These are phyloP conservation scores for Exophiala spinifera DNA, from an alignment of 2,329 filamentous ascomycete species.

Conservation along the genomic window DNA sequence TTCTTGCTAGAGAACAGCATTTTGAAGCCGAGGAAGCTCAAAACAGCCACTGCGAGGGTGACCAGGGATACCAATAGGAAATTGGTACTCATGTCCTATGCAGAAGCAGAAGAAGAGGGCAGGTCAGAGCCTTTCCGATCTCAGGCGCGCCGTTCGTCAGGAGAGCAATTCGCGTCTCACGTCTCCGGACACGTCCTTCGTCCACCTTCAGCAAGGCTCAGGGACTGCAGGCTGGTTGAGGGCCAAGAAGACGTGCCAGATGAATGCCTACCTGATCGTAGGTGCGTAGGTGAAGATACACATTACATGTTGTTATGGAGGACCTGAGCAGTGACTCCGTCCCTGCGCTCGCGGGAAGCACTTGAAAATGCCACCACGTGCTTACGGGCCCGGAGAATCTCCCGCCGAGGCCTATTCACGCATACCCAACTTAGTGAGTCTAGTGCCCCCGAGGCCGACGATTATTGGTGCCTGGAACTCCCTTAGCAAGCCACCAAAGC, in stretches of 20 bases:
- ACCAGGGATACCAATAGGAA: background rate
- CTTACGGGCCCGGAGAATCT: background rate
- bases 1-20: conserved; percentile 55
- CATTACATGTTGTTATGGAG: no score
- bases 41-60: conserved; percentile 29
- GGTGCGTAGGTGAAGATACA: no score
- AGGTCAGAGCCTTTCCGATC: no score
- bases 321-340: no score
- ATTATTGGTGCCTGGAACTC: no score
- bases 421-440: no score
- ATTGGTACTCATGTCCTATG: background rate
- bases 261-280: no score
- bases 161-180: background rate
- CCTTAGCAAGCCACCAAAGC: background rate
- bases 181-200: no score
- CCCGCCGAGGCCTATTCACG: background rate
- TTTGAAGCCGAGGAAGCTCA: conserved; percentile 21
- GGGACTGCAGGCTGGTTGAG: no score
- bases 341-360: background rate
- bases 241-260: no score
- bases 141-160: background rate
- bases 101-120: background rate
- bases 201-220: no score
- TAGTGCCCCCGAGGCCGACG: no score
- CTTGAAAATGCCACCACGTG: background rate